Base-by-base conservation (phyloP, 129 eudicot genomes). In the Escallonia rubra region DNA sequence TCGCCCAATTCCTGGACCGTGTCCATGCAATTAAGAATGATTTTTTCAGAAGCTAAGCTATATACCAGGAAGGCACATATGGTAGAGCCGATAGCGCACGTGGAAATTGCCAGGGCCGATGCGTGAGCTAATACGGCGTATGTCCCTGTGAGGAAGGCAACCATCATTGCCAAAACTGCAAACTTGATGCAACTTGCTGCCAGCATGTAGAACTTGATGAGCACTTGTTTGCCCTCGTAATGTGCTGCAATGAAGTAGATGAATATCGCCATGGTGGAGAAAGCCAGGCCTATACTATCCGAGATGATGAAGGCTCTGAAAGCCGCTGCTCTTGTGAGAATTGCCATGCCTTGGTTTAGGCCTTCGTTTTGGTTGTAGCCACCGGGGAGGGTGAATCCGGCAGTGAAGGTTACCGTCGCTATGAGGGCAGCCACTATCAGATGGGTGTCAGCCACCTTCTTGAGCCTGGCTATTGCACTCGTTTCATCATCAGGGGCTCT, bases 351-450 rank as follows among this genome's bases (percentile, higher is more conserved):
- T 13, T 56, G 2, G 2, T 55, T 14, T 0, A 12, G 6, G 38
- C 59, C 7, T 4, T 23, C 34, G 7, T 23, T 14, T 11, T 54
- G 23, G 14, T 12, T 15, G 15, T 56, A 56, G 23, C 59, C 59
- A 14, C 59, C 59, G 8, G 59, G 59, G 38, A 56, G 3, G n/a
- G 59, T 14, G 7, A 56, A 56, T 13, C 59, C 59, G 8, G 59
- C 59, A 4, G 59, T 15, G 15, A 56, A 56, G 59, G 59, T 16
- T 14, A 56, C 34, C 8, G 59, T 56, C 8, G 59, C 39, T 13
- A 16, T 14, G 39, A 55, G 59, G n/a, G 38, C 38, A 56, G 59
- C 59, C 59, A 56, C 59, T 56, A 56, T 6, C 59, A 56, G n/a
- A 9, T 56, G 59, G 6, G 15, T 56, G 23, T 56, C 38, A 55